Base-by-base conservation (phyloP, 2,329 filamentous ascomycete genomes). In the Bipolaris zeicola region DNA sequence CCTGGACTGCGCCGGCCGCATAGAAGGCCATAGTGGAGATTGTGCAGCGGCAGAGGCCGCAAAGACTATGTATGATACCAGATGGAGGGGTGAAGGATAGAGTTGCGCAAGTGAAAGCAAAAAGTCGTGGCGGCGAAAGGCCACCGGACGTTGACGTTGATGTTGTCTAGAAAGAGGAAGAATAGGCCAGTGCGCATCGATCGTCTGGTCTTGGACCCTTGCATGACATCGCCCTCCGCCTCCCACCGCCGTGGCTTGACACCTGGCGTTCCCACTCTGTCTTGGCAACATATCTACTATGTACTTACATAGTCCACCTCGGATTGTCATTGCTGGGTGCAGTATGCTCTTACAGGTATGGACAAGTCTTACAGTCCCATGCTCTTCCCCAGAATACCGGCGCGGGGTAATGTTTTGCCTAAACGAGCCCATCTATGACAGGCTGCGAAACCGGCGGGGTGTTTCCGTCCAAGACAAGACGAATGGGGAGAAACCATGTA, bases 11-110 rank as follows among this genome's bases (percentile, higher is more conserved):
- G 64, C 80, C 71, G 62, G 81, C 76, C 65, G 78, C 74, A 71
- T 81, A 80, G 66, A 83, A 81, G 70, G 81, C 81, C 82, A 83
- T 84, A 68, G 58, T 78, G 65, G 36, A 28, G 51, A 48, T 38
- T 55, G 20, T 39, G 49, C 34, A 55, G 72, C 73, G 73, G 73
- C 71, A 63, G 59, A 55, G 53, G 71, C 73, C 72, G 72, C 73
- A 50, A 43, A 47, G 56, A 26, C 39, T 38, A 52, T 55, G 41
- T 49, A 42, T 51, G 58, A 43, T 57, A 62, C 64, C 67, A 64
- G 63, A 58, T 64, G 55, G 43, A 31, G 10, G 41, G 34, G 47
- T 45, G 54, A 67, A 65, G 51, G 60, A 56, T 60, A 59, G 54
- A 45, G 20, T 63, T 55, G 60, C 65, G 58, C 59, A 60, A 64